A percentile compares a stretch with the other conserved stretches of the same genome.
Conservation (phyloP, 306 rosid genomes). For the Ormosia emarginata region DNA sequence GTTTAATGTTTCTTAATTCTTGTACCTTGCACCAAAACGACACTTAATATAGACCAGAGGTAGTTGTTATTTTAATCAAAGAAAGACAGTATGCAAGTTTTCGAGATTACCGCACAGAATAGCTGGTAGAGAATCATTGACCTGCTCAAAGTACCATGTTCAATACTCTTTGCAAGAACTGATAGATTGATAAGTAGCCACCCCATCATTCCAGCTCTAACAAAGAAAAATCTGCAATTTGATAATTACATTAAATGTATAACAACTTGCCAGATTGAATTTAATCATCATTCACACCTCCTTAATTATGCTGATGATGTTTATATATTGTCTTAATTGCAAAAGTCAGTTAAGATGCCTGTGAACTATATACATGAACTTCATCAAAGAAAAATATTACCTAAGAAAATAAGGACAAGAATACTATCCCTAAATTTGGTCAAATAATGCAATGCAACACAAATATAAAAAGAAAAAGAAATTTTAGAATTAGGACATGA, state of each 20-base stretch:
- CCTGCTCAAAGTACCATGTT: constrained; percentile 54
- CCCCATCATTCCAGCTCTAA: constrained; percentile 99
- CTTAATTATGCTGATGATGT: background rate
- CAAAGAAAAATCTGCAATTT: constrained; percentile 84
- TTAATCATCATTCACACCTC: background rate
- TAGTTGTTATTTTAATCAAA: background rate
- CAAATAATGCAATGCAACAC: background rate
- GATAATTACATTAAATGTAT: background rate
- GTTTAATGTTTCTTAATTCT: no score
- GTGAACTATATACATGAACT: background rate
- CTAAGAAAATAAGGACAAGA: background rate
- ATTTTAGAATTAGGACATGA: background rate
- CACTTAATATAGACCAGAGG: no score
- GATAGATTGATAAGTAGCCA: constrained; percentile 91
- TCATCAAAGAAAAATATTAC: background rate
- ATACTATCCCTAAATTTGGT: constrained; percentile 5
- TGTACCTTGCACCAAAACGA: no score
- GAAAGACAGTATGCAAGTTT: constrained; percentile 14
- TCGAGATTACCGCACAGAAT: constrained; percentile 66
- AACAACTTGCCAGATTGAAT: constrained; percentile 19
- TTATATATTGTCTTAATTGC: background rate
- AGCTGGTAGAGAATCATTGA: constrained; percentile 90
- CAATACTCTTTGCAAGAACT: constrained; percentile 64
- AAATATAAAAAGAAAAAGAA: background rate
- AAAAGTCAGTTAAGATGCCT: constrained; percentile 9